Base-by-base conservation (phyloP, 176 grass and related monocot species). In the Poa pratensis region DNA sequence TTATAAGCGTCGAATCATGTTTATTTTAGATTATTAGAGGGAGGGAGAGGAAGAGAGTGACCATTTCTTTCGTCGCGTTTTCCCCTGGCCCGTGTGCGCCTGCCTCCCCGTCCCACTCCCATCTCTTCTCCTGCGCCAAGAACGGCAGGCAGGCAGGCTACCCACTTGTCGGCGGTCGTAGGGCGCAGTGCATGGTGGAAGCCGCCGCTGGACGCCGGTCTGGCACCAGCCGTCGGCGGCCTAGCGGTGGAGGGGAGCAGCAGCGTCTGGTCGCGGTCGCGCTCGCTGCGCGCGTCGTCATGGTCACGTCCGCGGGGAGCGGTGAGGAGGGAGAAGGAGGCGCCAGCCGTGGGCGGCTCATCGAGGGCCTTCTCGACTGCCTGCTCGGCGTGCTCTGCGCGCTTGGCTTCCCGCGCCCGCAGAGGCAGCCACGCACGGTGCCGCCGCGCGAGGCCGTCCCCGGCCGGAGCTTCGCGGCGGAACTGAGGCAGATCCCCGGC, bases 171-270 rank as follows among this genome's bases (percentile, higher is more conserved):
- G 69, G 8, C 68, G 17, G 52, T 40, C 52, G 42, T 15, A 7
- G 42, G 20, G 30, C 32, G 54, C 79, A 35, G 53, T 83, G 88
- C 88, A 90, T 90, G 89, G 89, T 90, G 66, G 75, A 86, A 62
- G 67, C 89, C 75, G 80, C 84, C 88, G 89, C 89, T 57, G 88
- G 88, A 81, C 89, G 89, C 89, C 89, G 89, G 84, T 68, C 84
- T 68, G 80, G 88, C 75, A 88, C 57, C 84, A 86, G 75, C 88
- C 88, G 74, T 86, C 88, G 88, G 88, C 84, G 83, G 88, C 88
- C 88, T 78, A 86, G 88, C 88, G 84, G 83, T 81, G 82, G 42
- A 62, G 78, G 71, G 75, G 83, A 79, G 27, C 85, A 57, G 30
- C 84, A 73, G 88, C 88, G 43, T 64, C 53, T 90, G 45, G 76